Evolutionary conservation across 176 grass and related monocot species (phyloP), one percentile per base, ranked within the genome.

Genomic region (Lolium rigidum): DNA sequence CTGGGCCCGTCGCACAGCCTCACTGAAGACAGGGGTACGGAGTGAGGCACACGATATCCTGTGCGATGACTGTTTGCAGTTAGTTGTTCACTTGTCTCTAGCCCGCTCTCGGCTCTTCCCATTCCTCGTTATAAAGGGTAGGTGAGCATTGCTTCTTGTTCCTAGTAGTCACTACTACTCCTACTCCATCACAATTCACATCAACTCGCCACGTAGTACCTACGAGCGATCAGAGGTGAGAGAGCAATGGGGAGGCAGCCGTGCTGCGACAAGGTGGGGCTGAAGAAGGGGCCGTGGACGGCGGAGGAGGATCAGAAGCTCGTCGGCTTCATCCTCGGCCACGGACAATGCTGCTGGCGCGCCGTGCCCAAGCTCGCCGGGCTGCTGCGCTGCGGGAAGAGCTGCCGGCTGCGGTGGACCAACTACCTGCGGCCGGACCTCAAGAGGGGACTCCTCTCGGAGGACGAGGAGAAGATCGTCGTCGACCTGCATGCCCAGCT

Each of bases 221-320:
- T 2, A 20, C 15, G 16, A 57, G 54, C 51, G 51, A 54, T 57
- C 54, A 2, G 25, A 15, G 62, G 7, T 1, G 65, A 38, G 82
- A 76, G 93, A 20, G 82, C 62, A 87, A 94, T 97, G 92, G 94
- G 92, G 83, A 97, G 94, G 90, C 85, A 92, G 55, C 94, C 94
- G 37, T 97, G 94, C 79, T 97, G 94, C 83, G 94, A 97, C 37
- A 97, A 94, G 83, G 87, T 92, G 11, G 94, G 93, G 9, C 59
- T 99, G 84, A 99, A 99, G 89, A 96, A 81, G 82, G 97, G 97
- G 20, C 94, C 97, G 4, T 99, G 97, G 97, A 91, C 90, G n/a
- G 61, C 90, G 13, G 97, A 96, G 76, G 97, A 99, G 85, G 97
- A 99, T 82, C 47, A 76, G 24, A 58, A 46, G 57, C 38, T 79